These are phyloP conservation scores for Arthroderma sp. DNA, from an alignment of 2,329 filamentous ascomycete species.

Conservation along the genomic window DNA sequence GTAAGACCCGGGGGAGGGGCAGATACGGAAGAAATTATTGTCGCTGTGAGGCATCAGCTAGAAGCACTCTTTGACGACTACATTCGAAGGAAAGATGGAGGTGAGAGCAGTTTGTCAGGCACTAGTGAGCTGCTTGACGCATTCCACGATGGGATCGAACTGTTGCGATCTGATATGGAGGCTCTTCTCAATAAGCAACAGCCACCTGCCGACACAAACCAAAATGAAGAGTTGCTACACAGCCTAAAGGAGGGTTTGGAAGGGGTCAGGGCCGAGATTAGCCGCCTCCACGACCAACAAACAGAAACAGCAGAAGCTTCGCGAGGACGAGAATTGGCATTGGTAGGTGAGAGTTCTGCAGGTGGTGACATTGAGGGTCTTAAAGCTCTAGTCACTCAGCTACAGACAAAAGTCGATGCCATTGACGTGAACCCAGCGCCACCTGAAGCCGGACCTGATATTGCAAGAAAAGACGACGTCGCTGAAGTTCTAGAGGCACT, in stretches of 20 bases:
- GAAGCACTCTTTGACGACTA: slow-evolving; percentile 38
- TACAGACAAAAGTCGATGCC: slow-evolving; percentile 72
- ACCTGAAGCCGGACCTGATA: slow-evolving; percentile 26
- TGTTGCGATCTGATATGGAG: slow-evolving; percentile 59
- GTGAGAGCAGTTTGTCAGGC: slow-evolving; percentile 39
- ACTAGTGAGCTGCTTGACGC: slow-evolving; percentile 48
- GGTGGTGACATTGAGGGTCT: slow-evolving; percentile 71
- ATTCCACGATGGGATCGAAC: slow-evolving; percentile 58
- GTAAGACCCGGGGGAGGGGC: slow-evolving; percentile 32
- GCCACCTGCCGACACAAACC: slow-evolving; percentile 58
- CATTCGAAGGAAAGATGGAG: slow-evolving; percentile 39
- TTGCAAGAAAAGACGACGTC: slow-evolving; percentile 35
- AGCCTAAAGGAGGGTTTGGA: slow-evolving; percentile 73
- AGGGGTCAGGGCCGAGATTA: slow-evolving; percentile 63
- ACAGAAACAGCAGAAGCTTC: slow-evolving; percentile 38
- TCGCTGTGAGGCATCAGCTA: slow-evolving; percentile 31
- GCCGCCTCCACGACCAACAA: slow-evolving; percentile 51
- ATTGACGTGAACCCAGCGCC: slow-evolving; percentile 47
- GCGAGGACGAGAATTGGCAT: slow-evolving; percentile 43
- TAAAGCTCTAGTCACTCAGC: slow-evolving; percentile 67
- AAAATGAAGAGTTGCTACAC: slow-evolving; percentile 80
- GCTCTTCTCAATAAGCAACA: slow-evolving; percentile 55
- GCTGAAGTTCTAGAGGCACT: slow-evolving; percentile 34
- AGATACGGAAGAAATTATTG: slow-evolving; percentile 55
- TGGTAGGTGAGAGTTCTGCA: slow-evolving; percentile 41